Evolutionary conservation across 2,329 filamentous ascomycete genomes (phyloP), one percentile per base, ranked within the genome.

Genomic region (Aspergillus sp.): DNA sequence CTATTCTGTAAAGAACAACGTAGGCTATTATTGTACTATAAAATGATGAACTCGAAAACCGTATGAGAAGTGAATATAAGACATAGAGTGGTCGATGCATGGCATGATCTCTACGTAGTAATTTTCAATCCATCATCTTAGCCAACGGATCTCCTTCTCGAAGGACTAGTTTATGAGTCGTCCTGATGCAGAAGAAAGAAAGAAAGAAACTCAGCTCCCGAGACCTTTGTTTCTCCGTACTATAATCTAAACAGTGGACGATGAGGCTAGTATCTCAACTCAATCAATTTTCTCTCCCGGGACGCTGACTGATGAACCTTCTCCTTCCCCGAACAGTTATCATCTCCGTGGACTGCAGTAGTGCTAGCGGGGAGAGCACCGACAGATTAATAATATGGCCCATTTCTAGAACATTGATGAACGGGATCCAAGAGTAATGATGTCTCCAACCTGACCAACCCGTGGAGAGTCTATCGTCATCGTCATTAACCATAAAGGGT

Each of bases 241-340:
- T 46, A 30, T 51, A 52, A 49, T 23, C 48, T 46, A 45, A 60
- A 55, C 34, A 22, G 23, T 49, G 57, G 54, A 56, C 34, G 47
- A 54, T 49, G 49, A 34, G 54, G 54, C 43, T 53, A 59, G n/a
- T 19, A 54, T 49, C 43, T 54, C 3, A 7, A 28, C 25, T 28
- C 25, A 28, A 28, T 28, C 25, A 31, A 23, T 25, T 49, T 55
- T 45, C 47, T 19, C 55, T 55, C 23, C 22, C 46, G 23, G 46
- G 25, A 19, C 6, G 25, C 25, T 28, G 25, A 28, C 25, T 4
- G 25, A 28, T 19, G 19, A 52, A 38, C 47, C 45, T 48, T 41
- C 50, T 8, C 63, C 61, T 63, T 57, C 63, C 63, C 46, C 22
- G 51, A 61, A 57, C 31, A 51, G 63, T 54, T 47, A 54, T 58